A percentile compares a stretch with the other conserved stretches of the same genome.
Conservation (phyloP, 75 land plant species). For the Pinus albicaulis region DNA sequence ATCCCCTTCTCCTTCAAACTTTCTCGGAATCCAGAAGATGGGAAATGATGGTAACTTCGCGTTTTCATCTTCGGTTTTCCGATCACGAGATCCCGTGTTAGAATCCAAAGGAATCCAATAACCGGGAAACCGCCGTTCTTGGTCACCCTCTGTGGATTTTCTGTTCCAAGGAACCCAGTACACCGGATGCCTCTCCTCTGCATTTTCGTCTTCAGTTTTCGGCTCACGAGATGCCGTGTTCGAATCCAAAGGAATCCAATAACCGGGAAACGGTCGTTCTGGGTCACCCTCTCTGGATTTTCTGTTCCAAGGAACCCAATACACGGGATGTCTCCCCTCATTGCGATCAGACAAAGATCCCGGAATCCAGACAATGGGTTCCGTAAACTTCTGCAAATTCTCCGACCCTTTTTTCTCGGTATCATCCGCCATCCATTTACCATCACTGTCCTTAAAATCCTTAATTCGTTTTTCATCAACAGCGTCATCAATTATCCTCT, state of each 20-base stretch:
- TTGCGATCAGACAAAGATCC: not conserved
- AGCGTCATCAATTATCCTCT: constrained; percentile 6
- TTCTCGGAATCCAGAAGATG: constrained; percentile 30
- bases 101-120: not conserved
- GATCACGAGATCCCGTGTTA: not conserved
- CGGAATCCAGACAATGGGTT: constrained; percentile 34
- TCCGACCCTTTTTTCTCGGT: constrained; percentile 4
- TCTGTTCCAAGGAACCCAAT: constrained; percentile 23
- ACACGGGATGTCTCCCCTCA: constrained; percentile 1
- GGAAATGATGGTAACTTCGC: constrained; percentile 24
- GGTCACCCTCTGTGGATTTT: not conserved
- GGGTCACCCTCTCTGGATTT: not conserved
- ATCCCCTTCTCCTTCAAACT: not conserved
- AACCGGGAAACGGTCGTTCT: not conserved
- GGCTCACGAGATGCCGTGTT: not conserved
- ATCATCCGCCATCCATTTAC: not conserved
- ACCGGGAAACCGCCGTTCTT: not conserved
- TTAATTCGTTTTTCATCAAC: constrained; percentile 10
- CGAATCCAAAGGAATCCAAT: not conserved
- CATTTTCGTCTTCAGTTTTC: constrained; percentile 6
- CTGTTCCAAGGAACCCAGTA: constrained; percentile 26
- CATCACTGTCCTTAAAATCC: constrained; percentile 1
- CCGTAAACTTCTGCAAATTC: constrained; percentile 12
- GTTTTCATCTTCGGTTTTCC: constrained; percentile 6
- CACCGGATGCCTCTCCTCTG: not conserved